phyloP scores from a whole-genome alignment of 1,284 basidiomycete species.

The Ustilago bromivora region DNA sequence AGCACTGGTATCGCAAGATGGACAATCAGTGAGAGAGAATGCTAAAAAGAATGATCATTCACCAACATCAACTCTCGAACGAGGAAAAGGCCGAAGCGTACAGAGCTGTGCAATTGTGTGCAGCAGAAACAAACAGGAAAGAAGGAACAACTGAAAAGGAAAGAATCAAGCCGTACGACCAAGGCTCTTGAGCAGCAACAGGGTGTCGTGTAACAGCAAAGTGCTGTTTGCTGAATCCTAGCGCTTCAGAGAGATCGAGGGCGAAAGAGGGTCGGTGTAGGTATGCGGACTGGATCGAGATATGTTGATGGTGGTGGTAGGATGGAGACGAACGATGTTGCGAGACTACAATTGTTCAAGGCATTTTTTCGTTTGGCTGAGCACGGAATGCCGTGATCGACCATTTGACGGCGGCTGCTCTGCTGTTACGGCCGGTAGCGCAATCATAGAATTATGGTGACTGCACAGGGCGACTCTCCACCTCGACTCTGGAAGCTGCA shows the following conservation, averaged over 20 bases:
- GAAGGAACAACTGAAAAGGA: background rate
- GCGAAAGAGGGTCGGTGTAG: background rate
- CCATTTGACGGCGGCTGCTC: background rate
- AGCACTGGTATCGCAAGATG: conserved; percentile 20
- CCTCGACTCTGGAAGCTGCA: conserved; percentile 7
- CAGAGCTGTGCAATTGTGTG: conserved; percentile 17
- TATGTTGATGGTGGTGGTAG: conserved; percentile 7
- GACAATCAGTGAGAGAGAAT: conserved; percentile 32
- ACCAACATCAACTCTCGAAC: conserved; percentile 47
- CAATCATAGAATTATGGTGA: background rate
- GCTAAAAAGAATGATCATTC: conserved; percentile 54
- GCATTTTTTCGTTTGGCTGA: background rate
- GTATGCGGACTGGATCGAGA: background rate
- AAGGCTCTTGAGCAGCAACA: background rate
- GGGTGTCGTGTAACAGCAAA: background rate
- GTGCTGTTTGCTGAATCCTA: background rate
- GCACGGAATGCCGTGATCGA: conserved; percentile 7
- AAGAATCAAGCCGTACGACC: background rate
- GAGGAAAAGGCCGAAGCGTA: conserved; percentile 18
- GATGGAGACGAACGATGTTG: background rate
- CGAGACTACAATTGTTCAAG: background rate
- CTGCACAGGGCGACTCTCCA: conserved; percentile 4
- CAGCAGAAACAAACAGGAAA: conserved; percentile 8
- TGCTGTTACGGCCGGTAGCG: background rate
- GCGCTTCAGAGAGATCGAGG: background rate